phyloP scores from a whole-genome alignment of 306 rosid genomes.

The Malus sylvestris region DNA sequence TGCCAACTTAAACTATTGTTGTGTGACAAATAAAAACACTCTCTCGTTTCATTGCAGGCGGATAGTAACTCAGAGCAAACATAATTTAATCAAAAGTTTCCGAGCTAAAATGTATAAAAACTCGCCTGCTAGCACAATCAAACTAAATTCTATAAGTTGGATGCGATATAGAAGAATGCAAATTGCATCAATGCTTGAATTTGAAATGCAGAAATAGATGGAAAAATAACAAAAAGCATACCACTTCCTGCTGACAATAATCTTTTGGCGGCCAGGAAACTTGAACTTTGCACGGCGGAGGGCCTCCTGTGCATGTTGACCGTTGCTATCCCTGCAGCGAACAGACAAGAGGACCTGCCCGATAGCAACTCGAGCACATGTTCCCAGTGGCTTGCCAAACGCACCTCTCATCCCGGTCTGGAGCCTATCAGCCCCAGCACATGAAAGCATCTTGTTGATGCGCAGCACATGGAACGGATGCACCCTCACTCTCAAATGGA shows the following conservation, averaged over 20 bases:
- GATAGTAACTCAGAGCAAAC: not conserved
- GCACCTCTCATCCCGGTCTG: conserved; percentile 96
- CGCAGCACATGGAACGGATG: conserved; percentile 86
- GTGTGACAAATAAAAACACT: not conserved
- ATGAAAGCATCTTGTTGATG: conserved; percentile 88
- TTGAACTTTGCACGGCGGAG: conserved; percentile 83
- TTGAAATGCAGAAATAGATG: not conserved
- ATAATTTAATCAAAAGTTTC: not conserved
- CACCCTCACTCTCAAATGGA: conserved; percentile 76
- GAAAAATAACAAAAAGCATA: conserved; percentile 13
- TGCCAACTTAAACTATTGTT: not conserved
- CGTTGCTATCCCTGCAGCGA: conserved; percentile 62
- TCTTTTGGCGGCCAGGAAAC: conserved; percentile 81
- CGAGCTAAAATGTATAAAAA: not conserved
- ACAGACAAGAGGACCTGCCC: conserved; percentile 82
- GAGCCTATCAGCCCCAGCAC: conserved; percentile 94
- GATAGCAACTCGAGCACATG: conserved; percentile 70
- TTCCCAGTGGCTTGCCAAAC: conserved; percentile 74
- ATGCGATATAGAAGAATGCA: not conserved
- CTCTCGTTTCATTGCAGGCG: not conserved
- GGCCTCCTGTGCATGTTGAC: conserved; percentile 78
- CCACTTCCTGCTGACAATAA: conserved; percentile 80
- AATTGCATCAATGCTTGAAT: not conserved
- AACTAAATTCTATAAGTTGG: not conserved
- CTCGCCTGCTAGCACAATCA: not conserved